These are phyloP conservation scores for Rubia yunnanensis DNA, from an alignment of 257 asterid genomes.

Conservation along the genomic window DNA sequence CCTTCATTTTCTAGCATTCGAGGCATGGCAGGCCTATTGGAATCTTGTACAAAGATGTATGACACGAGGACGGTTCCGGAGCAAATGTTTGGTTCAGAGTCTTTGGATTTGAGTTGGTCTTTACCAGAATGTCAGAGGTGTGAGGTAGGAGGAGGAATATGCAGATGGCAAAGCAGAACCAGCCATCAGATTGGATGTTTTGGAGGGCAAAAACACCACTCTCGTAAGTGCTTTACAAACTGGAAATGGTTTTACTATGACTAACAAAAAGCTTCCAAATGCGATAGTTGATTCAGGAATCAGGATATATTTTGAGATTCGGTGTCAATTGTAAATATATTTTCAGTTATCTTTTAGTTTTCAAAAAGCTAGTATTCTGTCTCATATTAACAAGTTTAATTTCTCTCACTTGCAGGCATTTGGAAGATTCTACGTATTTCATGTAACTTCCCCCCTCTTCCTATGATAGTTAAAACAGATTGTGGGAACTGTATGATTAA, in stretches of 20 bases:
- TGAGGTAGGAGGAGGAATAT: neutral
- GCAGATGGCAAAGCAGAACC: neutral
- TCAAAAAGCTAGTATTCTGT: too few species aligned
- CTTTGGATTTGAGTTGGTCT: neutral
- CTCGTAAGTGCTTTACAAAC: neutral
- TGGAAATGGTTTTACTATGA: too few species aligned
- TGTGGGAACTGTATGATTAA: neutral
- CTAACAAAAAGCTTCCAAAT: too few species aligned
- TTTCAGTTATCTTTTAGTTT: too few species aligned
- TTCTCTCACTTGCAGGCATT: neutral
- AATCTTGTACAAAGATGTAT: conserved; percentile 10
- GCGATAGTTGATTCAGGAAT: too few species aligned
- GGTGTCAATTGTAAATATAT: too few species aligned
- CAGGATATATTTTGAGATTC: too few species aligned
- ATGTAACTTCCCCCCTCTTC: neutral
- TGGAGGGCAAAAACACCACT: neutral
- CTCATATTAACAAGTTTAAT: neutral
- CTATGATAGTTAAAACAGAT: neutral
- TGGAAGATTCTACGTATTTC: neutral
- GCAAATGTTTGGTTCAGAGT: neutral
- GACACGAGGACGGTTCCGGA: neutral
- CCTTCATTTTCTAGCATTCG: neutral
- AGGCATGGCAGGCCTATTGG: neutral
- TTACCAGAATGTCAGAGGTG: neutral
- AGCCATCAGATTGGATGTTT: neutral